Base-by-base conservation (phyloP, 1,284 basidiomycete genomes). In the Schizopora paradoxa region DNA sequence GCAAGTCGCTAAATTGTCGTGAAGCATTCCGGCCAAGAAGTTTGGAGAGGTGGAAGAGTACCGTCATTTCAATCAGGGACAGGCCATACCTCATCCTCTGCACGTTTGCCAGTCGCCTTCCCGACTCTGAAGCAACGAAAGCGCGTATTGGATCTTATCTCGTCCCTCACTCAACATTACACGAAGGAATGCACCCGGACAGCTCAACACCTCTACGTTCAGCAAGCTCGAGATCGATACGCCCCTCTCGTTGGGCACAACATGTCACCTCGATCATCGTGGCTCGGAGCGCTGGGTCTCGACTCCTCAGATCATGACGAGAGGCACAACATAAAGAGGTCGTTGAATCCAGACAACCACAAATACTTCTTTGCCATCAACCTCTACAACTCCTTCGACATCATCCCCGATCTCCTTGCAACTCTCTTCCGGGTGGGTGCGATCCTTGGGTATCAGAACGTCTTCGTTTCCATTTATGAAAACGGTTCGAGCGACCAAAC, bases 311-410 rank as follows among this genome's bases (percentile, higher is more conserved):
- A 75, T 44, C 63, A 63, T 43, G 63, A 64, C 38, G 57, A 61
- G 28, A 60, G 61, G 39, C 55, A 62, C 36, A 63, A 62, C 49
- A 58, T 67, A 18, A 65, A 67, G 27, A 66, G 70, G 29, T 66
- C 71, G 56, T 63, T 76, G 47, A 56, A 68, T 22, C 66, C 73
- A 14, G 73, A 74, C 56, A 75, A 82, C 52, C 93, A 97, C 78
- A 96, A 96, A 63, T 97, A 96, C 67, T 97, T 91, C 67, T 95
- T 97, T 66, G 93, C 91, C 44, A 96, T 97, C 76, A 97, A 97
- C 68, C 72, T 96, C 55, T 94, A 93, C 74, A 93, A 94, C 72
- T 93, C 90, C n/a, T 97, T 97, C 76, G 91, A 95, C 69, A 70
- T 97, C 61, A 93, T 97, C 53, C 93, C 93, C 8, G 93, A 97